Evolutionary conservation across 164 flowering plant genomes (phyloP).

Genomic region (Kalanchoe fedtschenkoi): DNA sequence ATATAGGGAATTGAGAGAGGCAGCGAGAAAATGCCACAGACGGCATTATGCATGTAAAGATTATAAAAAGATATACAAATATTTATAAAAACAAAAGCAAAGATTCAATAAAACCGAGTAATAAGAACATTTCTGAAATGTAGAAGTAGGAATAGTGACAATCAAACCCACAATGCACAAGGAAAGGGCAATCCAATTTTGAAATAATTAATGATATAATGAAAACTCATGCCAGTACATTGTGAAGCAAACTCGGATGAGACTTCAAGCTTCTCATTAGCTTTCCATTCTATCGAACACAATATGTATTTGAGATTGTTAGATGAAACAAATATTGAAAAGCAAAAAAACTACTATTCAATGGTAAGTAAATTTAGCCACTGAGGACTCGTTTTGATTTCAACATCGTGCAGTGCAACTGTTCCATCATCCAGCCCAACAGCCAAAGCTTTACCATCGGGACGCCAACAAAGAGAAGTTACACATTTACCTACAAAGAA

Average conservation of each 20-base stretch:
- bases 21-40: too few species aligned
- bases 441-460: slow-evolving; percentile 93
- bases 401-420: slow-evolving; percentile 76
- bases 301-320: neutral
- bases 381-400: slow-evolving; percentile 28
- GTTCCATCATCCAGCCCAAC: slow-evolving; percentile 94
- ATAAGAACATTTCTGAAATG: too few species aligned
- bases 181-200: too few species aligned
- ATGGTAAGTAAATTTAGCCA: neutral
- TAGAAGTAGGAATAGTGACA: too few species aligned
- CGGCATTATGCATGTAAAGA: too few species aligned
- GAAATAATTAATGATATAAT: neutral
- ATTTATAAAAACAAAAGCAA: too few species aligned
- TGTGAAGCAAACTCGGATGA: slow-evolving; percentile 46
- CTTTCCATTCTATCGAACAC: slow-evolving; percentile 66
- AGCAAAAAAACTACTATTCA: neutral
- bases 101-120: too few species aligned
- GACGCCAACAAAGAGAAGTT: slow-evolving; percentile 88
- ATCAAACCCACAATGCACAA: too few species aligned
- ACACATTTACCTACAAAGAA: slow-evolving; percentile 48
- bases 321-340: neutral
- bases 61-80: too few species aligned
- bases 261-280: slow-evolving; percentile 67
- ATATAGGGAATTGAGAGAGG: neutral
- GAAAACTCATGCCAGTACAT: neutral